Evolutionary conservation across 2,329 filamentous ascomycete genomes (phyloP), one percentile per base, ranked within the genome.

Genomic region (Epichloe typhina): DNA sequence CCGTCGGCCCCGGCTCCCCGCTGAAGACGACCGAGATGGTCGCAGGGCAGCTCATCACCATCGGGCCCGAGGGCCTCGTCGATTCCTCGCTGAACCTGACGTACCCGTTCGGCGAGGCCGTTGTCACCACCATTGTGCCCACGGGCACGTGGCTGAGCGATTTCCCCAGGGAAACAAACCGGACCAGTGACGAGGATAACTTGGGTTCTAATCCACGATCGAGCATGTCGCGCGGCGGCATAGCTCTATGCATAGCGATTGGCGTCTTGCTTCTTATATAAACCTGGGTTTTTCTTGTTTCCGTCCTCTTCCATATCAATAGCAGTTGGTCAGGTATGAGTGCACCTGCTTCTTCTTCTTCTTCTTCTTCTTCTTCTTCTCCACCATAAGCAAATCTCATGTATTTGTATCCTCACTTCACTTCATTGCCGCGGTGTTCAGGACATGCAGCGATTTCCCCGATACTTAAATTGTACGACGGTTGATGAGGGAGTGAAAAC

Each of bases 21-120:
- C 59, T 60, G 11, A 71, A 64, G 1, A 78, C 71, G 0, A 73
- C 71, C 1, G 64, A 72, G 0, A 63, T 77, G 1, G 63, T 77
- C 4, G 72, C 68, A 5, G 72, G 73, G 1, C 67, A 79, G 59
- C 75, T 69, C 0, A 63, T 82, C 31, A 75, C 69, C 0, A 69
- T 77, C 38, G 73, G 69, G 1, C 70, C 75, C 2, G 59, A 56
- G 6, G 76, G 74, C n/a, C 63, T 80, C 11, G 62, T 63, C 5
- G 64, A 76, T 41, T 67, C 68, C 17, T 71, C 71, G 0, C 63
- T 74, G 53, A 77, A 66, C 4, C 57, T 76, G 23, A 55, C 60
- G 5, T 70, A 67, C 49, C 74, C 75, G 0, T 72, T 76, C 53
- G 73, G 69, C 2, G 64, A 68, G 4, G 71, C 67, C 1, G 62